Percentiles rank a stretch among this genome's conserved stretches.
These are phyloP conservation scores for Stephanodiscus triporus DNA, from an alignment of 108 stramenopile genomes.

Conservation along the genomic window DNA sequence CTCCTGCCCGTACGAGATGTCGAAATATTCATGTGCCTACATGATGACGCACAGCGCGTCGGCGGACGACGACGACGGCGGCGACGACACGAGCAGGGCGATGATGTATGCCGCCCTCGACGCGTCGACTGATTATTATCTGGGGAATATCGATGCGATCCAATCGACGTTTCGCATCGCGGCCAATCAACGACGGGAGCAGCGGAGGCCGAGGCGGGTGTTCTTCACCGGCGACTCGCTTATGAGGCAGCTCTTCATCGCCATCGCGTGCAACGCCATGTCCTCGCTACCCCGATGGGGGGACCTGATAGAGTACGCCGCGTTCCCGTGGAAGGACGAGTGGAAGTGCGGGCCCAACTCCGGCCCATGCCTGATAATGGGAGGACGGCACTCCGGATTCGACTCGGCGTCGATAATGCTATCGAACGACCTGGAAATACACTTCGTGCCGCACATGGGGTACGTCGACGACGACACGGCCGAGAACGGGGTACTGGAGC, in stretches of 20 bases:
- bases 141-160: slow-evolving; percentile 2
- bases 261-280: slow-evolving; percentile 31
- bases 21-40: slow-evolving; percentile 29
- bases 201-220: slow-evolving; percentile 10
- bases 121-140: slow-evolving; percentile 23
- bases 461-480: neutral
- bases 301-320: slow-evolving; percentile 3
- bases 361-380: neutral
- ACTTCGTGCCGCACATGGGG: slow-evolving; percentile 27
- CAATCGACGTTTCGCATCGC: neutral
- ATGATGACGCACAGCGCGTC: neutral
- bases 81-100: too few species aligned
- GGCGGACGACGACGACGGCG: neutral
- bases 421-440: slow-evolving; percentile 17
- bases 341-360: slow-evolving; percentile 1
- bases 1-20: slow-evolving; percentile 35
- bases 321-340: slow-evolving; percentile 15
- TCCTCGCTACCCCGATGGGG: neutral
- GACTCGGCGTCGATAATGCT: slow-evolving; percentile 27
- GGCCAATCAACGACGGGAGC: neutral
- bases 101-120: too few species aligned
- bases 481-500: slow-evolving; percentile 2
- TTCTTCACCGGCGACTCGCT: slow-evolving; percentile 37
- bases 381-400: slow-evolving; percentile 25
- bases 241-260: slow-evolving; percentile 28